These are phyloP conservation scores for Pilatotrama ljubarskyi DNA, from an alignment of 768 basidiomycete species.

Conservation along the genomic window DNA sequence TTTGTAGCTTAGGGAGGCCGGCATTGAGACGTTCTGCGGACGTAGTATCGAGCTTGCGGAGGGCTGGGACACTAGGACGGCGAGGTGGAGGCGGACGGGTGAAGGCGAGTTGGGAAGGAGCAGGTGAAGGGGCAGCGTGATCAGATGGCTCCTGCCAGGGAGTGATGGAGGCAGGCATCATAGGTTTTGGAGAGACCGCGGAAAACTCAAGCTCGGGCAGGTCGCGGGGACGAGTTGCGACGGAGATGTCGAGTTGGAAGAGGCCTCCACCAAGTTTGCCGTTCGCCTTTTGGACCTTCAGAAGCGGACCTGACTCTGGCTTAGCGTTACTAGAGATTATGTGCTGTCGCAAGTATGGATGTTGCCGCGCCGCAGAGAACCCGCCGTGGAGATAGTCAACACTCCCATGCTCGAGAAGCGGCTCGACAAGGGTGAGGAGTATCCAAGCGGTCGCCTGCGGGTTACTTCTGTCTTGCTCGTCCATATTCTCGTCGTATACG, in stretches of 20 bases:
- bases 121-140: slow-evolving; percentile 55
- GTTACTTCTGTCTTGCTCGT: slow-evolving; percentile 59
- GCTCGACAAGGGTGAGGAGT: slow-evolving; percentile 60
- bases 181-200: slow-evolving; percentile 49
- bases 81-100: slow-evolving; percentile 49
- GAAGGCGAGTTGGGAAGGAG: slow-evolving; percentile 64
- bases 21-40: slow-evolving; percentile 51
- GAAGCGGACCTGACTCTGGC: slow-evolving; percentile 8
- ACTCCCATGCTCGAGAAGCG: slow-evolving; percentile 54
- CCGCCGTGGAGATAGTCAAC: slow-evolving; percentile 77
- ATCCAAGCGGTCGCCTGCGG: slow-evolving; percentile 65
- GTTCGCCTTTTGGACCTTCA: slow-evolving; percentile 13
- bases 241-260: slow-evolving; percentile 66
- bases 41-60: slow-evolving; percentile 62
- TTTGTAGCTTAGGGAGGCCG: slow-evolving; percentile 56
- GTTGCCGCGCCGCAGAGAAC: slow-evolving; percentile 57
- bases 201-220: slow-evolving; percentile 61
- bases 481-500: slow-evolving; percentile 79
- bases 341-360: slow-evolving; percentile 54
- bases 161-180: slow-evolving; percentile 52
- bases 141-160: slow-evolving; percentile 42
- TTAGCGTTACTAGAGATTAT: slow-evolving; percentile 31
- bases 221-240: slow-evolving; percentile 49
- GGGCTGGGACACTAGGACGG: slow-evolving; percentile 63
- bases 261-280: slow-evolving; percentile 49